Percentiles rank a stretch among this genome's conserved stretches.
Conservation (phyloP, 1,284 basidiomycete genomes). For the Fomitiporia mediterranea region DNA sequence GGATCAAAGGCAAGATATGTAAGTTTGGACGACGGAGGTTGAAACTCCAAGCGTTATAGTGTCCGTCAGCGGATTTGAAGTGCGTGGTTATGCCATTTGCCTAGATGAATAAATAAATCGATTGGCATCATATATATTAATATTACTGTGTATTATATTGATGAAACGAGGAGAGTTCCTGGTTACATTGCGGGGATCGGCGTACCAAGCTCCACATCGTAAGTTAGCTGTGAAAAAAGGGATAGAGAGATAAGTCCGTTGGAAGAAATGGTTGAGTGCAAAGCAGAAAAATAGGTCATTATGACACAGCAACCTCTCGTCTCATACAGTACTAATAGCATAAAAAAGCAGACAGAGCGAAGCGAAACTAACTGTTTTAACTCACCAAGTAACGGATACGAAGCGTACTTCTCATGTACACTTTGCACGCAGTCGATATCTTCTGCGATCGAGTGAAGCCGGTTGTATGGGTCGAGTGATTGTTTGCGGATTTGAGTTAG, state of each 20-base stretch:
- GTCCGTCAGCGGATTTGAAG: conserved; percentile 98
- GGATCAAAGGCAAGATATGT: conserved; percentile 63
- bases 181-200: conserved; percentile 64
- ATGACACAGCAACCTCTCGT: too few species aligned
- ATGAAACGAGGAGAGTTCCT: too few species aligned
- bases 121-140: conserved; percentile 8
- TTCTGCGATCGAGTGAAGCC: conserved; percentile 78
- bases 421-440: conserved; percentile 68
- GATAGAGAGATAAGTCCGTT: too few species aligned
- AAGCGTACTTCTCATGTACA: conserved; percentile 52
- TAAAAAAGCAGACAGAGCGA: too few species aligned
- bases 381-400: conserved; percentile 14
- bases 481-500: conserved; percentile 56
- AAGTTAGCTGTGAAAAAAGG: conserved; percentile 76
- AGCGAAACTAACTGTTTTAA: conserved; percentile 30
- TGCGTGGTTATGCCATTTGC: conserved; percentile 56
- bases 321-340: too few species aligned
- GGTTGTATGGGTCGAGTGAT: conserved; percentile 75
- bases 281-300: too few species aligned
- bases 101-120: conserved; percentile 26
- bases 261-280: too few species aligned
- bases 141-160: too few species aligned
- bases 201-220: conserved; percentile 94
- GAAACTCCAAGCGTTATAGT: conserved; percentile 84
- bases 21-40: conserved; percentile 85